Evolutionary conservation across 2,329 filamentous ascomycete species (phyloP).

Genomic region (Phyllosticta citrichinensis): DNA sequence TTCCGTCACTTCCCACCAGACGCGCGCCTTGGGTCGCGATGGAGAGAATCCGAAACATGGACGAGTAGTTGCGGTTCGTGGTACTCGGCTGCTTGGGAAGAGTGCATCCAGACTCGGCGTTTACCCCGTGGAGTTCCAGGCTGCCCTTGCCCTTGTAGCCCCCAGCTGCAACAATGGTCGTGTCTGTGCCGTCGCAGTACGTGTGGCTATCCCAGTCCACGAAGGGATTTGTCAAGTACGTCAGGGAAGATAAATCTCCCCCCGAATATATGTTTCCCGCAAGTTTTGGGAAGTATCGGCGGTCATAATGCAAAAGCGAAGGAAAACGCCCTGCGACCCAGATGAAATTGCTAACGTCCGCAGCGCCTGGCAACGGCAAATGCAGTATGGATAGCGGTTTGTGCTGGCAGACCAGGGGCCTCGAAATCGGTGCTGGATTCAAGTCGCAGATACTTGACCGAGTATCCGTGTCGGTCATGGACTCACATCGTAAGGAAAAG

Average conservation of each 20-base stretch:
- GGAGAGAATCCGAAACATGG: slow-evolving; percentile 69
- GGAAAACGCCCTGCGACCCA: slow-evolving; percentile 85
- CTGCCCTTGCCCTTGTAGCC: slow-evolving; percentile 89
- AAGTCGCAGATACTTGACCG: slow-evolving; percentile 25
- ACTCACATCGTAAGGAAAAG: slow-evolving; percentile 15
- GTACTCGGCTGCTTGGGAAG: slow-evolving; percentile 12
- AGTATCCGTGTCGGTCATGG: slow-evolving; percentile 19
- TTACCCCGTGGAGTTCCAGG: slow-evolving; percentile 71
- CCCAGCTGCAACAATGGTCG: slow-evolving; percentile 71
- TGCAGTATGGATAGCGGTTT: slow-evolving; percentile 78
- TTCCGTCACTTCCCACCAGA: slow-evolving; percentile 73
- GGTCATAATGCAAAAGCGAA: slow-evolving; percentile 79
- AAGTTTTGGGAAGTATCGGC: slow-evolving; percentile 71
- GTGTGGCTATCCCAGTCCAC: slow-evolving; percentile 44
- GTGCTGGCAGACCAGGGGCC: slow-evolving; percentile 63
- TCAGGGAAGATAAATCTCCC: slow-evolving; percentile 63
- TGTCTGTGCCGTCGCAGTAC: slow-evolving; percentile 44
- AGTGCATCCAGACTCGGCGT: slow-evolving; percentile 25
- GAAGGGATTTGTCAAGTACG: slow-evolving; percentile 59
- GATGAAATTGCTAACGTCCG: slow-evolving; percentile 48
- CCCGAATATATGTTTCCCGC: slow-evolving; percentile 75
- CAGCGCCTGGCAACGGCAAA: slow-evolving; percentile 54
- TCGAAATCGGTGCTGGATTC: slow-evolving; percentile 11
- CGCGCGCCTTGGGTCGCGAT: slow-evolving; percentile 73
- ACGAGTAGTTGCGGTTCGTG: slow-evolving; percentile 70